phyloP scores from a whole-genome alignment of 108 stramenopile genomes.

The Nitzschia palea region DNA sequence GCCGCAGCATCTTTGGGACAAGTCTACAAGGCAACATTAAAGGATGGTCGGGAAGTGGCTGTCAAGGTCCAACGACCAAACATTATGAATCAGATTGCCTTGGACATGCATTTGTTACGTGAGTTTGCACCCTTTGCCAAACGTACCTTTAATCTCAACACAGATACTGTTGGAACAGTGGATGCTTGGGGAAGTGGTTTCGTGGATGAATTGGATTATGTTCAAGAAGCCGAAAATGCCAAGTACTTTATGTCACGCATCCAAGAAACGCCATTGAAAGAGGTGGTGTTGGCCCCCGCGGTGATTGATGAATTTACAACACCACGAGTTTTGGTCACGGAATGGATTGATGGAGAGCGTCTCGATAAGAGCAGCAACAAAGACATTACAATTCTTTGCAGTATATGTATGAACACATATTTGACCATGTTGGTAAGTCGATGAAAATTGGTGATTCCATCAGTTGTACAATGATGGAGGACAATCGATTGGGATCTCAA shows the following conservation, averaged over 20 bases:
- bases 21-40: slow-evolving; percentile 80
- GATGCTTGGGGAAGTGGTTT: slow-evolving; percentile 95
- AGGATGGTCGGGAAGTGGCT: slow-evolving; percentile 67
- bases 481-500: slow-evolving; percentile 7
- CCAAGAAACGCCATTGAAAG: slow-evolving; percentile 60
- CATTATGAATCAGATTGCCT: slow-evolving; percentile 89
- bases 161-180: slow-evolving; percentile 81
- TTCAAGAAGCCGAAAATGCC: slow-evolving; percentile 87
- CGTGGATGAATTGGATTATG: slow-evolving; percentile 94
- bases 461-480: too few relatives aligned
- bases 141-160: slow-evolving; percentile 67
- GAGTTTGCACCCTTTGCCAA: slow-evolving; percentile 65
- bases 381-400: slow-evolving; percentile 79
- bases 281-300: slow-evolving; percentile 80
- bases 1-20: slow-evolving; percentile 95
- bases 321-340: slow-evolving; percentile 79
- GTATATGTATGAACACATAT: slow-evolving; percentile 91
- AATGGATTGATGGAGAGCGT: slow-evolving; percentile 94
- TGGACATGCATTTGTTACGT: slow-evolving; percentile 95
- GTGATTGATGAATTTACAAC: slow-evolving; percentile 76
- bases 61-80: slow-evolving; percentile 96
- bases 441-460: too few relatives aligned
- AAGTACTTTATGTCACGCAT: slow-evolving; percentile 69
- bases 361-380: slow-evolving; percentile 73
- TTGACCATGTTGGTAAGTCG: slow-evolving; percentile 60